Evolutionary conservation across 352 stramenopile genomes (phyloP).

Genomic region (Pythium periplocum): DNA sequence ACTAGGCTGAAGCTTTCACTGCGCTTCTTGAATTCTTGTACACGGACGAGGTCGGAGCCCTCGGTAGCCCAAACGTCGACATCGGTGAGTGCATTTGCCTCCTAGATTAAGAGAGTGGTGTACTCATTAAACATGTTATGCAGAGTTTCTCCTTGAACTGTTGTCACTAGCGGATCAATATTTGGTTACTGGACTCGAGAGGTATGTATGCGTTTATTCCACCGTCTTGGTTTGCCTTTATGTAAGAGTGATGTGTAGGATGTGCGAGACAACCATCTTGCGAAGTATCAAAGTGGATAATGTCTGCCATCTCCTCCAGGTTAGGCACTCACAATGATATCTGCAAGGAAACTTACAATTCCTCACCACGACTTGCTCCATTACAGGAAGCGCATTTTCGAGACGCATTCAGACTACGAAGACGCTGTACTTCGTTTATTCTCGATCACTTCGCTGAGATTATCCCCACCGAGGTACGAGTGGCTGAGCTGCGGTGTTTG

Average conservation of each 20-base stretch:
- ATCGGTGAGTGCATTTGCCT: not conserved
- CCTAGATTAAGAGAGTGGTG: no score
- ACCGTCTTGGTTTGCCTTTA: not conserved
- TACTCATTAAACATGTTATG: no score
- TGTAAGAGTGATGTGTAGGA: slow-evolving; percentile 18
- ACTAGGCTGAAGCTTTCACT: slow-evolving; percentile 61
- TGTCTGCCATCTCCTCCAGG: slow-evolving; percentile 66
- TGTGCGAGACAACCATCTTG: slow-evolving; percentile 70
- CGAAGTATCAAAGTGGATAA: slow-evolving; percentile 72
- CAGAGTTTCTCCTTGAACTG: slow-evolving; percentile 81
- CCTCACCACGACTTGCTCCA: not conserved
- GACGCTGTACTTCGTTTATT: slow-evolving; percentile 77
- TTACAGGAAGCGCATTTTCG: slow-evolving; percentile 61
- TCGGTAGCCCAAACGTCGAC: slow-evolving; percentile 23
- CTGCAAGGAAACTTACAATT: not conserved
- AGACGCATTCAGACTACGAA: slow-evolving; percentile 68
- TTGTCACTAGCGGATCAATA: slow-evolving; percentile 84
- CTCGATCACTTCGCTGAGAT: slow-evolving; percentile 77
- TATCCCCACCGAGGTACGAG: slow-evolving; percentile 53
- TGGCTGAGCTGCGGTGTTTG: not conserved
- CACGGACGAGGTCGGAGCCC: slow-evolving; percentile 64
- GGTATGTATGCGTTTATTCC: slow-evolving; percentile 18
- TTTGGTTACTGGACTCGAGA: slow-evolving; percentile 53
- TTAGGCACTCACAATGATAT: slow-evolving; percentile 10
- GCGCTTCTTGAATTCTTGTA: slow-evolving; percentile 88